Conservation (phyloP, 2,329 filamentous ascomycete species). For the Alternaria sp. region DNA sequence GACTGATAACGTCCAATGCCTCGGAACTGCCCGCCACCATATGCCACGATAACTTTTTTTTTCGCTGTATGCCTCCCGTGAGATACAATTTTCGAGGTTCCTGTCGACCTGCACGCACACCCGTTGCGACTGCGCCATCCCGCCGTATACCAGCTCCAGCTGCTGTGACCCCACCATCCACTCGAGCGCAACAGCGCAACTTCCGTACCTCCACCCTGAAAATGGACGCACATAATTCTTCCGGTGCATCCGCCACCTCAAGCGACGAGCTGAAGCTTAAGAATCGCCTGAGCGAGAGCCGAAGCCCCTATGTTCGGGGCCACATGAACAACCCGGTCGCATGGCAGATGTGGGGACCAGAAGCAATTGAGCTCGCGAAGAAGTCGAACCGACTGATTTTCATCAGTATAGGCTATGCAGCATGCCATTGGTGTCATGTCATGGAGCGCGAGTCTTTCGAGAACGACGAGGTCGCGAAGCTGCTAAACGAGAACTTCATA, state of each 20-base stretch:
- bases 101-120: conserved; percentile 30
- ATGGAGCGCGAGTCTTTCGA: conserved; percentile 94
- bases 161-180: conserved; percentile 21
- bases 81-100: conserved; percentile 41
- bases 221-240: conserved; percentile 43
- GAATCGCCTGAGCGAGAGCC: conserved; percentile 68
- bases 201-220: conserved; percentile 39
- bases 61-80: conserved; percentile 41
- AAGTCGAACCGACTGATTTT: conserved; percentile 89
- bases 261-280: conserved; percentile 52
- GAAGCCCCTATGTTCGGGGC: conserved; percentile 73
- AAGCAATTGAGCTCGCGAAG: conserved; percentile 78
- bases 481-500: conserved; percentile 88
- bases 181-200: conserved; percentile 34
- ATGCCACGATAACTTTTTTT: conserved; percentile 2
- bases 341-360: conserved; percentile 88
- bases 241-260: conserved; percentile 20
- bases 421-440: conserved; percentile 91
- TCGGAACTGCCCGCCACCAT: conserved; percentile 12
- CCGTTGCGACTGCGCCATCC: conserved; percentile 16
- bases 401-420: conserved; percentile 91
- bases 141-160: conserved; percentile 7
- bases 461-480: conserved; percentile 77
- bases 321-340: conserved; percentile 84
- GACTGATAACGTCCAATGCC: conserved; percentile 18